Conservation (phyloP, 1,284 basidiomycete species). For the Anthracocystis panici-leucophaei region DNA sequence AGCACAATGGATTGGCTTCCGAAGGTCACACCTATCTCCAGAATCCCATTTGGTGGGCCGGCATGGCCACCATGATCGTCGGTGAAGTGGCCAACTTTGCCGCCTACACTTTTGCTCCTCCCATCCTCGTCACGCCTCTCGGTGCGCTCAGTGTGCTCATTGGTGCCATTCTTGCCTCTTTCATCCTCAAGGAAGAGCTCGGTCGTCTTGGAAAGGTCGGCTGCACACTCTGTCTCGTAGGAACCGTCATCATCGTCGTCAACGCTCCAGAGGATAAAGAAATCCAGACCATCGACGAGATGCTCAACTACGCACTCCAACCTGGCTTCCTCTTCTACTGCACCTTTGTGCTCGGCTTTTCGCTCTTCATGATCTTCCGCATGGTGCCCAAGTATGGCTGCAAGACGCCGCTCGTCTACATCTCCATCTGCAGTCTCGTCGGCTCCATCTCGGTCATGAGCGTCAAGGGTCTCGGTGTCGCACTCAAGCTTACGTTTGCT, state of each 20-base stretch:
- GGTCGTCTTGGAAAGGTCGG: slow-evolving; percentile 92
- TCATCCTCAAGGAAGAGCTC: slow-evolving; percentile 91
- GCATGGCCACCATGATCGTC: slow-evolving; percentile 80
- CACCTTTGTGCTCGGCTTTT: slow-evolving; percentile 82
- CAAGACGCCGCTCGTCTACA: slow-evolving; percentile 89
- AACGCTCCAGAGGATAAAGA: slow-evolving; percentile 97
- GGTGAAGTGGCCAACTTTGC: slow-evolving; percentile 91
- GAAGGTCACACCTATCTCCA: slow-evolving; percentile 77
- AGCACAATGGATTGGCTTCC: slow-evolving; percentile 63
- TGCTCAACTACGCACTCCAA: slow-evolving; percentile 87
- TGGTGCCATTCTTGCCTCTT: slow-evolving; percentile 80
- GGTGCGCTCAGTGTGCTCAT: slow-evolving; percentile 97
- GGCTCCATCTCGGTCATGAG: slow-evolving; percentile 89
- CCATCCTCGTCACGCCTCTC: slow-evolving; percentile 94
- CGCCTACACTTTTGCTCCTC: slow-evolving; percentile 96
- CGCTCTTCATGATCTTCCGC: slow-evolving; percentile 83
- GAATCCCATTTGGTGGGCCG: slow-evolving; percentile 98
- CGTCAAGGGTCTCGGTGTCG: slow-evolving; percentile 95
- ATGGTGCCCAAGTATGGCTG: slow-evolving; percentile 90
- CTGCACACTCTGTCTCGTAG: slow-evolving; percentile 88
- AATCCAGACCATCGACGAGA: slow-evolving; percentile 92
- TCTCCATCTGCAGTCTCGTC: slow-evolving; percentile 90
- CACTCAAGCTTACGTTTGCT: slow-evolving; percentile 91
- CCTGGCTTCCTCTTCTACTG: slow-evolving; percentile 85
- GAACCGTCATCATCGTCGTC: slow-evolving; percentile 93